Conservation (phyloP, 2,329 filamentous ascomycete species). For the Plectosphaerella plurivora region DNA sequence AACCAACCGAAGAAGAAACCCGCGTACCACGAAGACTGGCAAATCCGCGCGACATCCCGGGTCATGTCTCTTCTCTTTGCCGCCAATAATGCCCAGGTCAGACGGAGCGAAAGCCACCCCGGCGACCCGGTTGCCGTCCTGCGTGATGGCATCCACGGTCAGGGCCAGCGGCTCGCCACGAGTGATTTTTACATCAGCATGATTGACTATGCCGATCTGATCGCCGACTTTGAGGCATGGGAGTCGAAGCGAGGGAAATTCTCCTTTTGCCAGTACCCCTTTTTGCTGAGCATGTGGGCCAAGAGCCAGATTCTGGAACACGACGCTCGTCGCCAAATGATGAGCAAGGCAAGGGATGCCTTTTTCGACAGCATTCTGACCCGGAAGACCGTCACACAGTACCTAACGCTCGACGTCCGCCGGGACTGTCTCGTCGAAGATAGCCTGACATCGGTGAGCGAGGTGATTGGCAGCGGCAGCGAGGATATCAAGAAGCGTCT, state of each 20-base stretch:
- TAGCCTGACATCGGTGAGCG: slow-evolving; percentile 78
- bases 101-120: background rate
- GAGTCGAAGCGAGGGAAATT: slow-evolving; percentile 71
- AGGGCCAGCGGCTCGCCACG: slow-evolving; percentile 69
- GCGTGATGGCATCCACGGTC: slow-evolving; percentile 36
- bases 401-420: slow-evolving; percentile 71
- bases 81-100: slow-evolving; percentile 60
- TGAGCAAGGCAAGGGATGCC: slow-evolving; percentile 78
- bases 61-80: slow-evolving; percentile 78
- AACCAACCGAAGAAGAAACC: slow-evolving; percentile 48
- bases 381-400: slow-evolving; percentile 68
- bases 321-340: slow-evolving; percentile 85
- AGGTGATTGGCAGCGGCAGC: slow-evolving; percentile 73
- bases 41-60: slow-evolving; percentile 74
- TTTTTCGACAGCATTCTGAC: slow-evolving; percentile 88
- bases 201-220: slow-evolving; percentile 80
- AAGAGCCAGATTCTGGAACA: slow-evolving; percentile 89
- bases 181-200: slow-evolving; percentile 86
- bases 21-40: slow-evolving; percentile 81
- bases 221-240: slow-evolving; percentile 85
- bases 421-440: slow-evolving; percentile 86
- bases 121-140: slow-evolving; percentile 10
- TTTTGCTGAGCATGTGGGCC: slow-evolving; percentile 85
- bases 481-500: slow-evolving; percentile 90
- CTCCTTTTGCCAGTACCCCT: slow-evolving; percentile 88